These are phyloP conservation scores for Ilyonectria mors-panacis DNA, from an alignment of 2,329 filamentous ascomycete species.

Conservation along the genomic window DNA sequence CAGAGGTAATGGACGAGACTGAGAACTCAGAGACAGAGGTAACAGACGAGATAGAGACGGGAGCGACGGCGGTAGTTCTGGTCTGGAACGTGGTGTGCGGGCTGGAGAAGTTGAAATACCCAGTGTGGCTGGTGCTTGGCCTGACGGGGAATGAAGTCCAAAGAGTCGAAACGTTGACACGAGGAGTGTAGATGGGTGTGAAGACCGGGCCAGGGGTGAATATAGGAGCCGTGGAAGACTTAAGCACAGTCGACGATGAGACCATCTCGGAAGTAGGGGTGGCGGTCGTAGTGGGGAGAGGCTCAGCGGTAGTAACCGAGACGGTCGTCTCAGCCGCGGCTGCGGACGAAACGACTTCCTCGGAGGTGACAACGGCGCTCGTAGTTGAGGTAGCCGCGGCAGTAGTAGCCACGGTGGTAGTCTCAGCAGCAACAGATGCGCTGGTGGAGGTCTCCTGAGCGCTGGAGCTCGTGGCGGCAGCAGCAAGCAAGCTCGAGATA, in stretches of 20 bases:
- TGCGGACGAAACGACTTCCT: background rate
- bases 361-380: background rate
- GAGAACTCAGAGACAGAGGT: too few species aligned
- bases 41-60: constrained; percentile 15
- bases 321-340: constrained; percentile 4
- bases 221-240: background rate
- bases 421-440: background rate
- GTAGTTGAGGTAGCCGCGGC: constrained; percentile 16
- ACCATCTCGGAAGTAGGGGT: constrained; percentile 6
- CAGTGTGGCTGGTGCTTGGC: constrained; percentile 22
- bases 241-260: background rate
- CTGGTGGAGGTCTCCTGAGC: background rate
- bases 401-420: constrained; percentile 18
- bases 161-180: constrained; percentile 18
- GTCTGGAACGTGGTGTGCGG: constrained; percentile 36
- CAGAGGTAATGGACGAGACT: background rate
- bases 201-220: constrained; percentile 6
- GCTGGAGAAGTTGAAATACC: constrained; percentile 33
- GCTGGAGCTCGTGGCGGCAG: constrained; percentile 41
- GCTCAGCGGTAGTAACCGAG: constrained; percentile 24
- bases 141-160: constrained; percentile 24
- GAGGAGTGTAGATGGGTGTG: constrained; percentile 23
- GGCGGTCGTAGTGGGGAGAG: constrained; percentile 31
- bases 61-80: constrained; percentile 34
- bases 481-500: constrained; percentile 54